Conservation (phyloP, 495 filamentous ascomycete species). For the Hypoxylon fuscum region DNA sequence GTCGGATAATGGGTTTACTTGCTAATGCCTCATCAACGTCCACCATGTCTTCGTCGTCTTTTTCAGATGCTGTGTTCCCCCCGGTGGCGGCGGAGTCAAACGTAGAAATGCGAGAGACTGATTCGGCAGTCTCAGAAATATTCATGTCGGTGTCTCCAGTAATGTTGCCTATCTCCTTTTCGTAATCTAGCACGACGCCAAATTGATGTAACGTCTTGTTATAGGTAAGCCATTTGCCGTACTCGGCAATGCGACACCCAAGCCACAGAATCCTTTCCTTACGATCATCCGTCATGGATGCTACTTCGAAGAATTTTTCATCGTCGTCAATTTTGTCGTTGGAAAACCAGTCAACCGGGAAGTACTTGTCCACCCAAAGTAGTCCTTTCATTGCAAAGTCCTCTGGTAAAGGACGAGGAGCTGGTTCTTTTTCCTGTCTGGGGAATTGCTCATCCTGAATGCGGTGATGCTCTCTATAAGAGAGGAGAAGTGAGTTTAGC, state of each 20-base stretch:
- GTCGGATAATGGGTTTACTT: conserved; percentile 31
- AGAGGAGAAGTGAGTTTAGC: conserved; percentile 69
- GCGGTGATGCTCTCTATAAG: conserved; percentile 48
- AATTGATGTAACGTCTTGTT: conserved; percentile 45
- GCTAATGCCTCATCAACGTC: conserved; percentile 33
- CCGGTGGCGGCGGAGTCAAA: conserved; percentile 21
- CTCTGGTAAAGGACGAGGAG: conserved; percentile 75
- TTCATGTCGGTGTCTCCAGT: conserved; percentile 29
- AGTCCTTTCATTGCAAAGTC: conserved; percentile 85
- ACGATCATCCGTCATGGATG: conserved; percentile 70
- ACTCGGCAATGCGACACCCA: conserved; percentile 63
- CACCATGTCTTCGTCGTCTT: conserved; percentile 40
- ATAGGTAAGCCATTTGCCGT: conserved; percentile 49
- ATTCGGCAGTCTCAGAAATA: conserved; percentile 30
- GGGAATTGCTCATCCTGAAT: conserved; percentile 65
- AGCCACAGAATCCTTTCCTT: conserved; percentile 81
- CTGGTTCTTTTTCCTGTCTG: conserved; percentile 55
- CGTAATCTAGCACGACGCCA: conserved; percentile 36
- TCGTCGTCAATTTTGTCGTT: conserved; percentile 78
- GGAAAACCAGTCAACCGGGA: conserved; percentile 74
- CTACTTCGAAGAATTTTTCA: conserved; percentile 74
- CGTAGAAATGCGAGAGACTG: conserved; percentile 23
- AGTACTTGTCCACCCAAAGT: conserved; percentile 74
- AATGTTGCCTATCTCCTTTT: conserved; percentile 33
- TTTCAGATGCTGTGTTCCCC: conserved; percentile 20